Evolutionary conservation across 2,329 filamentous ascomycete genomes (phyloP), one percentile per base, ranked within the genome.

Genomic region (Bipolaris cookei): DNA sequence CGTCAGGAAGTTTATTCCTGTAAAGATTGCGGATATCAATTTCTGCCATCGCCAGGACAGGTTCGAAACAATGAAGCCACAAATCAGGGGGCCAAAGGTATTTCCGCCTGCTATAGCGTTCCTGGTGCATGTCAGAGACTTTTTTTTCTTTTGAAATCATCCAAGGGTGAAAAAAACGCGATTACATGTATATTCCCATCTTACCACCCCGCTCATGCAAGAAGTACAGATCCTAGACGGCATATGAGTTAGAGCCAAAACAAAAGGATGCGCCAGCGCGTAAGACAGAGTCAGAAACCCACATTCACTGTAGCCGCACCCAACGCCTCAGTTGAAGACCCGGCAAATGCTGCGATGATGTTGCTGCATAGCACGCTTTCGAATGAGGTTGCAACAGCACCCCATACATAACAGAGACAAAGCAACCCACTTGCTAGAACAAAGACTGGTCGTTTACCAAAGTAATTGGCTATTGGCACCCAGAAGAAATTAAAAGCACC

Each of bases 401-500:
- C 79, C 81, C 80, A 83, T 10, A 83, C 76, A 46, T 78, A 82
- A 42, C 74, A 77, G 6, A 73, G 63, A 30, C 77, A 77, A 32
- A 81, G 80, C n/a, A 84, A 69, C 11, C 79, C 62, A 3, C 74
- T 76, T 3, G 77, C 76, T 45, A 80, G 62, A 34, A 82, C 77
- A 55, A 82, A 82, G 2, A 81, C 72, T 1, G 81, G 80, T 4
- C 81, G 70, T 60, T 82, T 78, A 10, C 81, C 81, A 52, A 81
- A 78, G 54, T 78, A 80, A 21, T 78, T 80, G 50, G 79, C 76
- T 8, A 83, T 60, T 13, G 81, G 81, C 4, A 82, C 79, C 80
- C 80, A 82, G 63, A 83, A 74, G 72, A 83, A 83, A 62, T 83
- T 84, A 66, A 80, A 81, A 28, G 81, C 77, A 1, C 81, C 80